phyloP scores from a whole-genome alignment of 306 rosid genomes.

The Biancaea sappan region DNA sequence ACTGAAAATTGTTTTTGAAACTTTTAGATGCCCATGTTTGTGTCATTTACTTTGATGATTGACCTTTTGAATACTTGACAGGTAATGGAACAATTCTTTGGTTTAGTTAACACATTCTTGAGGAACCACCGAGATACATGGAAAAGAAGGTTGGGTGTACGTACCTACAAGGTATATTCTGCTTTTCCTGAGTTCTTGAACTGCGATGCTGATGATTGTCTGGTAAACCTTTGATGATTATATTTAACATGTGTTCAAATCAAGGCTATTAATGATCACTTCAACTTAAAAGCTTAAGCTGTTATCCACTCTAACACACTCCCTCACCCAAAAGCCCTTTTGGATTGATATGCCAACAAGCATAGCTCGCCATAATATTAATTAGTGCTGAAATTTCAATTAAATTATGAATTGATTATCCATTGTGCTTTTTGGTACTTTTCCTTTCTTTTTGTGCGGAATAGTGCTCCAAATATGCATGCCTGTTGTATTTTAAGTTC shows the following conservation, averaged over 20 bases:
- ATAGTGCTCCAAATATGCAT: background rate
- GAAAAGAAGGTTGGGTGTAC: conserved; percentile 85
- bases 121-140: conserved; percentile 77
- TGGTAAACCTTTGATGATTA: conserved; percentile 5
- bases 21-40: conserved; percentile 18
- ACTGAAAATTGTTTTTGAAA: background rate
- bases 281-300: background rate
- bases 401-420: background rate
- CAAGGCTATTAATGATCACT: background rate
- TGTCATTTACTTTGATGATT: conserved; percentile 5
- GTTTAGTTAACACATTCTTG: conserved; percentile 90
- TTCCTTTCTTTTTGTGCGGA: background rate
- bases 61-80: conserved; percentile 41
- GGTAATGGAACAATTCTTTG: conserved; percentile 97
- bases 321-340: background rate
- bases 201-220: conserved; percentile 20
- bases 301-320: background rate
- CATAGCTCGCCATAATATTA: background rate
- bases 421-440: background rate
- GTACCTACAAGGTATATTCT: conserved; percentile 86
- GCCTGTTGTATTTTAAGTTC: background rate
- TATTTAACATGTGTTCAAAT: background rate
- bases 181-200: conserved; percentile 23
- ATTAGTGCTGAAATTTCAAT: background rate
- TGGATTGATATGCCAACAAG: background rate